Base-by-base conservation (phyloP, 2,329 filamentous ascomycete species). In the Aspergillus persii region DNA sequence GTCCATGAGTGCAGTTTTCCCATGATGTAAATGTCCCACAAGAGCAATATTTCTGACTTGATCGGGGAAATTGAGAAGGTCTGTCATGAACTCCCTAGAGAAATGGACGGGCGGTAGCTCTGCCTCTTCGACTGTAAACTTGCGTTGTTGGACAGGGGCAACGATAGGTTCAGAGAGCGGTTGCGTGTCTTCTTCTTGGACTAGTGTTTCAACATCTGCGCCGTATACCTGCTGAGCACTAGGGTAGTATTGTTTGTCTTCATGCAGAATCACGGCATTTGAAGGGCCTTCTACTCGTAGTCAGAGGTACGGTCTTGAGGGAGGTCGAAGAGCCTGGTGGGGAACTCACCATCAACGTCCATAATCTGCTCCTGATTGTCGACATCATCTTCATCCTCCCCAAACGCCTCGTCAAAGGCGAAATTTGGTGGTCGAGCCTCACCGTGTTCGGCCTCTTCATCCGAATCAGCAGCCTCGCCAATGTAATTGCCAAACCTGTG, bases 201-300 rank as follows among this genome's bases (percentile, higher is more conserved):
- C 94, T 76, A 96, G 80, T 1, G 94, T 95, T 79, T 99, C 95
- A 69, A 99, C 95, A 77, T 95, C 93, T 68, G 88, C 84, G 54
- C 95, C 95, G 74, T 98, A 99, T 47, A 96, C 88, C 76, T 99
- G 95, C 72, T 94, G 89, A 58, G 95, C 95, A n/a, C 93, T 96
- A 31, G 95, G 95, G 74, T 99, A 99, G 77, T 99, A 99, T 75
- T 98, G 95, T 77, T 99, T 99, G 80, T 99, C 95, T 82, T 99
- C 95, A 79, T 99, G 95, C 50, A 99, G 85, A 59, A 99, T 85
- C n/a, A 99, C 92, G 54, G 95, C 94, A 76, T 98, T 99, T 4
- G 93, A 97, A 3, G 94, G 91, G 12, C 90, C 92, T 52, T 93
- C 89, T 75, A 92, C 86, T 56, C 12, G 85, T 62, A 58, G 54